phyloP scores from a whole-genome alignment of 257 asterid genomes.

The Nicotiana tabacum region DNA sequence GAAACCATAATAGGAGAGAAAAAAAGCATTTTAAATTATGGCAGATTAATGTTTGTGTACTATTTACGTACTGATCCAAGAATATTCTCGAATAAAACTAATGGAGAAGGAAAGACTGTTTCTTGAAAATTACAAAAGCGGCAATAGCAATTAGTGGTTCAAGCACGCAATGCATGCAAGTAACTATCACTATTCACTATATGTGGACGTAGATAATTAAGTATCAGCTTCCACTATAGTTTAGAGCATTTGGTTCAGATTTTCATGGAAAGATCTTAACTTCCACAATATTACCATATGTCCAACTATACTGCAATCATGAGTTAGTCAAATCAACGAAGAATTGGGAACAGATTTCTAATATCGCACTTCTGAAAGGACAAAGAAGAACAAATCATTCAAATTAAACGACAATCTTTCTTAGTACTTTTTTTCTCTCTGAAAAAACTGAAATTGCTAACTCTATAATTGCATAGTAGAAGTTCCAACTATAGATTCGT shows the following conservation, averaged over 20 bases:
- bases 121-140: background rate
- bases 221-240: background rate
- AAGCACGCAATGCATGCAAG: background rate
- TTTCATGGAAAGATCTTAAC: background rate
- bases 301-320: background rate
- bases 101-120: background rate
- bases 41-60: no score
- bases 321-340: background rate
- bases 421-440: background rate
- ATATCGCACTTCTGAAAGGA: background rate
- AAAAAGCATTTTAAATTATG: background rate
- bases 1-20: background rate
- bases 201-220: background rate
- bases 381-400: background rate
- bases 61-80: background rate
- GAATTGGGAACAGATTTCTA: background rate
- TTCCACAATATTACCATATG: no score
- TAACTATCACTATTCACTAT: constrained; percentile 3
- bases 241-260: background rate
- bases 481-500: background rate
- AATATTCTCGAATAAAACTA: background rate
- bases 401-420: background rate
- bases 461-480: background rate
- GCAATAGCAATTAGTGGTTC: background rate
- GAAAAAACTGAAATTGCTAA: background rate